Base-by-base conservation (phyloP, 1,284 basidiomycete species). In the Boletellus deceptivus region DNA sequence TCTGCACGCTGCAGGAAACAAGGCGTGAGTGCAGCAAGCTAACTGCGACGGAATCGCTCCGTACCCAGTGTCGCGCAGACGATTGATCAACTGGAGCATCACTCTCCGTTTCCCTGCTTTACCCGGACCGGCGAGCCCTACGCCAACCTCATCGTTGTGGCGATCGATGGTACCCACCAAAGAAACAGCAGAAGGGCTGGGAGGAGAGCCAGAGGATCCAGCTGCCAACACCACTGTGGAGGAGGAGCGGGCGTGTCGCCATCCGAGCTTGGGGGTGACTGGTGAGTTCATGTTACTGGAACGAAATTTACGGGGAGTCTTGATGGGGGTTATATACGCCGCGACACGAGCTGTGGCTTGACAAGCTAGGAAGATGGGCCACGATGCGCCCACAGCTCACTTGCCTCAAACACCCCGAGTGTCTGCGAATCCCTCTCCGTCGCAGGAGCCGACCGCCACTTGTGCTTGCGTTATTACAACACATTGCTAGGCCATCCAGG, bases 61-160 rank as follows among this genome's bases (percentile, higher is more conserved):
- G 4, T 50, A 82, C 83, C 83, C 83, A 1, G 80, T 83, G 31
- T 67, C 75, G n/a, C 75, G 77, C 1, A 84, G 59, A 2, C 73
- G 72, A 53, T 83, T 82, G 4, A 82, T 71, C 0, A 81, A 57
- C 49, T 81, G 78, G 0, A 83, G 67, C 72, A 80, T 77, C 0
- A 58, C 58, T 7, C 74, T 71, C 8, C 77, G 67, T 4, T 60
- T 64, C 1, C 63, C 61, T 1, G 72, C 68, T 6, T 74, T 60
- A 9, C 62, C 46, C 0, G 74, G 68, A 50, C 76, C 71, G 0
- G 79, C 74, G 0, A 83, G 72, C 2, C 81, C 81, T 5, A 80
- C 70, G 7, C 46, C 59, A 1, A 44, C 50, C n/a, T 54, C 52
- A 9, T 47, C 43, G 1, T 46, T 4, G 10, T 14, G 2, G 4